Evolutionary conservation across 1,139 yeast species (phyloP).

Genomic region (Pichia sp.): DNA sequence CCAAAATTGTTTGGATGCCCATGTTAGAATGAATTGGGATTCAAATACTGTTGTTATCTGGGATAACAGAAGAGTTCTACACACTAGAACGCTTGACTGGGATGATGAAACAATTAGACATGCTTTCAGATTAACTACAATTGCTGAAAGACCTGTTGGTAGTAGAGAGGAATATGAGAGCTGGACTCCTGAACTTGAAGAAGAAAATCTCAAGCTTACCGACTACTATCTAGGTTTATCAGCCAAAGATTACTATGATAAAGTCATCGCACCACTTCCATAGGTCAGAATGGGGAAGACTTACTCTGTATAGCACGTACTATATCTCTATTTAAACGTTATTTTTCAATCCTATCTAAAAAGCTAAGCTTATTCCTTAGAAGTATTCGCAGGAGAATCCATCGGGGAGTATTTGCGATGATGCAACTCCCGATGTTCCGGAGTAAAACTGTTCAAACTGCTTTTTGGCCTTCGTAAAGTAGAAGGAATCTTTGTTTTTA

Average conservation of each 20-base stretch:
- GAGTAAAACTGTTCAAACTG: slow-evolving; percentile 12
- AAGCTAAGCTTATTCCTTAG: too few relatives aligned
- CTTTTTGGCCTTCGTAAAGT: slow-evolving; percentile 9
- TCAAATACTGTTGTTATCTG: slow-evolving; percentile 58
- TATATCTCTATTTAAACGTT: too few relatives aligned
- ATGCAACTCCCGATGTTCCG: neutral
- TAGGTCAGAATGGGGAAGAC: too few relatives aligned
- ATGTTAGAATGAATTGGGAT: slow-evolving; percentile 52
- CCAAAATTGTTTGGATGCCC: slow-evolving; percentile 44
- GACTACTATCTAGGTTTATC: slow-evolving; percentile 9
- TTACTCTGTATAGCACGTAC: too few relatives aligned
- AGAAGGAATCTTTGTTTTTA: slow-evolving; percentile 5
- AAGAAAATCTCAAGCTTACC: slow-evolving; percentile 17
- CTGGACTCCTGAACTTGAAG: slow-evolving; percentile 34
- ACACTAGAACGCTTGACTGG: slow-evolving; percentile 62
- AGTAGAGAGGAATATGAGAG: slow-evolving; percentile 19
- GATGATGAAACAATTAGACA: slow-evolving; percentile 48
- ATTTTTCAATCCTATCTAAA: too few relatives aligned
- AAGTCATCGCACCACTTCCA: too few relatives aligned
- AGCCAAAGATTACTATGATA: slow-evolving; percentile 7
- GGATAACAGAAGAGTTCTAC: slow-evolving; percentile 64
- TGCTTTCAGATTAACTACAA: slow-evolving; percentile 61
- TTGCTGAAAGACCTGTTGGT: slow-evolving; percentile 39
- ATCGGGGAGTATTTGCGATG: slow-evolving; percentile 1
- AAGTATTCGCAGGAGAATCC: slow-evolving; percentile 15